phyloP scores from a whole-genome alignment of 2,329 filamentous ascomycete genomes.

The Tolypocladium album region DNA sequence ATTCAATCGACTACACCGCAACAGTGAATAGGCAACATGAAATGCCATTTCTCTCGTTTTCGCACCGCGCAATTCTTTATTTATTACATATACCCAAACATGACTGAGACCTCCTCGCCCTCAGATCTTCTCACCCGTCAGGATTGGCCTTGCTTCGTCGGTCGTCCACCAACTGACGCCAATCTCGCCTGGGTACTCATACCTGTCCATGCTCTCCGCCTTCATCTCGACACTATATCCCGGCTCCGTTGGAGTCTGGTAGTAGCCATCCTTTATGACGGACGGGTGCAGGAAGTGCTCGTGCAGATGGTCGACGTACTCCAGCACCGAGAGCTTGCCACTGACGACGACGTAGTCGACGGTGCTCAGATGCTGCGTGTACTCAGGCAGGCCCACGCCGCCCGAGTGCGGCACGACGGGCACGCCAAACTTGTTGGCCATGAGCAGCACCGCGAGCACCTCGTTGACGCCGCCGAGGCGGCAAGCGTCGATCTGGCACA shows the following conservation, averaged over 20 bases:
- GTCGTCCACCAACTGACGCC: slow-evolving; percentile 80
- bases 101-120: not conserved
- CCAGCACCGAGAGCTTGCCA: slow-evolving; percentile 70
- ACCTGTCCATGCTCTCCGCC: slow-evolving; percentile 73
- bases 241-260: slow-evolving; percentile 71
- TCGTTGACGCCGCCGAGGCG: slow-evolving; percentile 86
- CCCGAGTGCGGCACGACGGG: slow-evolving; percentile 85
- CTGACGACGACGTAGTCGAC: slow-evolving; percentile 87
- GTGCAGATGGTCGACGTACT: slow-evolving; percentile 89
- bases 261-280: slow-evolving; percentile 74
- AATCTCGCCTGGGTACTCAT: slow-evolving; percentile 63
- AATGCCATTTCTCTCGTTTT: not conserved
- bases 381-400: slow-evolving; percentile 83
- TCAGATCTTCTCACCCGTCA: slow-evolving; percentile 48
- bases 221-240: slow-evolving; percentile 96
- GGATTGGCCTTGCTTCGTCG: slow-evolving; percentile 65
- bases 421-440: slow-evolving; percentile 68
- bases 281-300: slow-evolving; percentile 84
- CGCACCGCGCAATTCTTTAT: not conserved
- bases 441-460: slow-evolving; percentile 77
- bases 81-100: not conserved
- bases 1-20: not conserved
- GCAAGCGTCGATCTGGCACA: slow-evolving; percentile 86
- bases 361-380: slow-evolving; percentile 84
- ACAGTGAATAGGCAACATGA: not conserved